Conservation (phyloP, 805 yeast genomes). For the Ogataea neopini region DNA sequence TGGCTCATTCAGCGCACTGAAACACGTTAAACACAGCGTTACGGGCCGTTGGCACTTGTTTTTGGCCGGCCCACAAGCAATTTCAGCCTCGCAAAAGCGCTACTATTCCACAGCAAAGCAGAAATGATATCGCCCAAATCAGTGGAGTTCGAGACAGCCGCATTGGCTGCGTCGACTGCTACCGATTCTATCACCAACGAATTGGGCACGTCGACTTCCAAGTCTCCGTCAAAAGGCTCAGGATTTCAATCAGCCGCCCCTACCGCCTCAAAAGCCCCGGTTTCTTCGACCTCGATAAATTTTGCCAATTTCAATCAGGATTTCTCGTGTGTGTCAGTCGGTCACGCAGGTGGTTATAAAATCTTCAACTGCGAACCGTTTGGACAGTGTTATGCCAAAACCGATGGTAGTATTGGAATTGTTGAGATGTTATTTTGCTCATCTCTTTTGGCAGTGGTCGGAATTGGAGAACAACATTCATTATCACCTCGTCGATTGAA, state of each 20-base stretch:
- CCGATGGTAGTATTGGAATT: slow-evolving; percentile 64
- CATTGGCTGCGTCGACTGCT: slow-evolving; percentile 22
- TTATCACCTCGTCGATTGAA: slow-evolving; percentile 82
- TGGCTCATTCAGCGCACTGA: neutral
- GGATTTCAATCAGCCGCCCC: slow-evolving; percentile 5
- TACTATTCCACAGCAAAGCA: neutral
- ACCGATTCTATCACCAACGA: slow-evolving; percentile 18
- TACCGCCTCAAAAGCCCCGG: slow-evolving; percentile 9
- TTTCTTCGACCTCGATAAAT: slow-evolving; percentile 34
- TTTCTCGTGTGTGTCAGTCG: slow-evolving; percentile 74
- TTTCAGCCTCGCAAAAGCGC: neutral
- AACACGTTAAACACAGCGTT: neutral
- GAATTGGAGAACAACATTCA: slow-evolving; percentile 71
- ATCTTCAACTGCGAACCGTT: slow-evolving; percentile 87
- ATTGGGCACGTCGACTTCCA: neutral
- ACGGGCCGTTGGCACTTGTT: neutral
- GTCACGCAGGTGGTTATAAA: slow-evolving; percentile 62
- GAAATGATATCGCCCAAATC: slow-evolving; percentile 22
- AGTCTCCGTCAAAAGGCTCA: neutral
- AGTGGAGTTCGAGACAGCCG: slow-evolving; percentile 24
- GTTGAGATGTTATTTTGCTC: slow-evolving; percentile 92
- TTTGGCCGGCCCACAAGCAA: neutral
- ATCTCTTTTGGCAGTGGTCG: slow-evolving; percentile 81
- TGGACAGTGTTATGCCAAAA: slow-evolving; percentile 60
- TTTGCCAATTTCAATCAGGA: slow-evolving; percentile 85